Conservation (phyloP, 371 early-diverging fungal species). For the Mucor mucedo region DNA sequence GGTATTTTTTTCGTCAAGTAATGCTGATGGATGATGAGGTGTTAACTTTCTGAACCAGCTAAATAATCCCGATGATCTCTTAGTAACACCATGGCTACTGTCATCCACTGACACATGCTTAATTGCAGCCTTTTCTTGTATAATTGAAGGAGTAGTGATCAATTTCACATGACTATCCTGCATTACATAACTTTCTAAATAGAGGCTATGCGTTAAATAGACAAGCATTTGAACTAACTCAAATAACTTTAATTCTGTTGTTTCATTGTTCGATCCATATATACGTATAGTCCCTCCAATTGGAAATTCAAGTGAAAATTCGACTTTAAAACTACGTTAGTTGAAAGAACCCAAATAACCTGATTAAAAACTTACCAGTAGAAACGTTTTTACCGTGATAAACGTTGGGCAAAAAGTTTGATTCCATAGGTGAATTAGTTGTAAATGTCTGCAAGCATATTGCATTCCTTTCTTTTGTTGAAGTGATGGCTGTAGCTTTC, state of each 20-base stretch:
- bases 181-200: slow-evolving; percentile 34
- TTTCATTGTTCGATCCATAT: slow-evolving; percentile 25
- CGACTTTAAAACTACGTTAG: not conserved
- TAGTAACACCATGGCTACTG: not conserved
- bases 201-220: slow-evolving; percentile 26
- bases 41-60: slow-evolving; percentile 14
- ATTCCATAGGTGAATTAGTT: slow-evolving; percentile 22
- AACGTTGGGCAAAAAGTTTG: slow-evolving; percentile 29
- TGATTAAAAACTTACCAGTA: not conserved
- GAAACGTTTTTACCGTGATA: slow-evolving; percentile 30
- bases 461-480: not conserved
- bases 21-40: slow-evolving; percentile 9
- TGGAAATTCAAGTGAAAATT: slow-evolving; percentile 12
- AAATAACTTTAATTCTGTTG: slow-evolving; percentile 1
- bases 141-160: slow-evolving; percentile 11
- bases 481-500: not conserved
- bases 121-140: not conserved
- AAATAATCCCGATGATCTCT: slow-evolving; percentile 6
- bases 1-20: slow-evolving; percentile 18
- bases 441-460: slow-evolving; percentile 18
- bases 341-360: not conserved
- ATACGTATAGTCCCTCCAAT: slow-evolving; percentile 24
- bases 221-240: slow-evolving; percentile 12
- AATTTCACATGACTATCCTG: slow-evolving; percentile 33
- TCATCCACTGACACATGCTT: not conserved